Evolutionary conservation across 495 filamentous ascomycete species (phyloP), one percentile per base, ranked within the genome.

Genomic region (Trichocladium antarcticum): DNA sequence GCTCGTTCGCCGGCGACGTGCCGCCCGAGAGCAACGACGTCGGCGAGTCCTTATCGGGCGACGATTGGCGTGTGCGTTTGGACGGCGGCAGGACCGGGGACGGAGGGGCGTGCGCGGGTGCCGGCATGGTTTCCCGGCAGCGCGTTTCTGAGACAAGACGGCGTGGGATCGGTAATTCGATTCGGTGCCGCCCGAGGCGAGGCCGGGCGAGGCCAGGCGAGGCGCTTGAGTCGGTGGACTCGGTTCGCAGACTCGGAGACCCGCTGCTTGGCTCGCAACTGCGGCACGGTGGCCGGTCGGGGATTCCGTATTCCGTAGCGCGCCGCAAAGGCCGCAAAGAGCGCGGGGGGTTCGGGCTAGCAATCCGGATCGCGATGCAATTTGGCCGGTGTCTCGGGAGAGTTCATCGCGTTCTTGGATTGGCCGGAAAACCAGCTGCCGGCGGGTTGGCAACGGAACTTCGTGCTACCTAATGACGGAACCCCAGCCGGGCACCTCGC

Each of bases 1-100:
- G 60, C 48, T 74, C 71, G 47, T 49, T 53, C 24, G 61, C 61
- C 16, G 61, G 56, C 17, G 61, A 55, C 10, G 53, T 55, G 43
- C 55, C 56, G 35, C 24, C 65, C 1, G 63, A 62, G 35, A 60
- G 62, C 31, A 57, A 50, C 10, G 64, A 68, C 7, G 59, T 50
- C 12, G 70, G 70, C 34, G 70, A 74, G 44, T 68, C 67, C 41
- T 66, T 70, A 27, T 75, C 71, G 11, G 72, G 71, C 15, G 72
- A 71, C 15, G 68, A 67, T 60, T 68, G 69, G 53, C 74, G 69
- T 42, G 68, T 62, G 37, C 74, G 73, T 58, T 78, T 78, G 59
- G 64, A 59, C 41, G 65, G 69, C 47, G 69, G 65, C 36, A 59
- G 60, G 42, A 60, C 59, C 51, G 72, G 72, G 14, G 72, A 74